Percentiles rank a stretch among this genome's conserved stretches.
Conservation (phyloP, 2,329 filamentous ascomycete genomes). For the Orbilia brochopaga region DNA sequence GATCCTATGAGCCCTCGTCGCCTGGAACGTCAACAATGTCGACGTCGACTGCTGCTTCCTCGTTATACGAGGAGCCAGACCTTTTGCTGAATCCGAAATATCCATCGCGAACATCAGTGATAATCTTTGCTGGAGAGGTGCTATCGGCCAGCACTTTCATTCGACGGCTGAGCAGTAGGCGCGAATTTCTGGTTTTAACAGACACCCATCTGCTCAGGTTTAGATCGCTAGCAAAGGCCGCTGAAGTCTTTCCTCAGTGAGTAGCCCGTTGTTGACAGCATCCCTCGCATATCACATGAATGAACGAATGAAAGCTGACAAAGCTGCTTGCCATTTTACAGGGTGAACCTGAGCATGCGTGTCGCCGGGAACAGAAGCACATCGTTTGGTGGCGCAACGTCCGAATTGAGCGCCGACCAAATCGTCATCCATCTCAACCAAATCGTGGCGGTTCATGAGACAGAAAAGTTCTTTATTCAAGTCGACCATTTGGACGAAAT, state of each 20-base stretch:
- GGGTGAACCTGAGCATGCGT: constrained; percentile 46
- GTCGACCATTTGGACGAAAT: constrained; percentile 71
- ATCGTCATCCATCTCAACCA: constrained; percentile 62
- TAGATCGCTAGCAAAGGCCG: constrained; percentile 71
- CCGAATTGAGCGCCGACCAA: constrained; percentile 52
- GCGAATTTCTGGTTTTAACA: constrained; percentile 73
- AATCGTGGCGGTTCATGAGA: constrained; percentile 70
- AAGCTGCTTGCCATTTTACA: background rate
- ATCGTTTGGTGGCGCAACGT: constrained; percentile 52
- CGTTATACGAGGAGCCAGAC: constrained; percentile 41
- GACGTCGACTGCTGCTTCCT: constrained; percentile 44
- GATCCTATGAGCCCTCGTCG: constrained; percentile 47
- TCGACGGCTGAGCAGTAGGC: constrained; percentile 66
- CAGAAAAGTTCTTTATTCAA: constrained; percentile 72
- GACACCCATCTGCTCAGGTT: constrained; percentile 72
- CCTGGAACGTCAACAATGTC: constrained; percentile 47
- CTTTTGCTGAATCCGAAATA: constrained; percentile 12
- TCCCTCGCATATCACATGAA: background rate
- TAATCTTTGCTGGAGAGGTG: constrained; percentile 67
- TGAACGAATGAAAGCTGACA: background rate
- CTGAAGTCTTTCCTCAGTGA: constrained; percentile 65
- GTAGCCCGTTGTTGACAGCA: background rate
- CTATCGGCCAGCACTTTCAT: constrained; percentile 74
- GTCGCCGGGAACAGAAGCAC: constrained; percentile 52
- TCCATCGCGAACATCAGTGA: constrained; percentile 27